Evolutionary conservation across 2,329 filamentous ascomycete species (phyloP), one percentile per base, ranked within the genome.

Genomic region (Neofusicoccum kwambonambiense): DNA sequence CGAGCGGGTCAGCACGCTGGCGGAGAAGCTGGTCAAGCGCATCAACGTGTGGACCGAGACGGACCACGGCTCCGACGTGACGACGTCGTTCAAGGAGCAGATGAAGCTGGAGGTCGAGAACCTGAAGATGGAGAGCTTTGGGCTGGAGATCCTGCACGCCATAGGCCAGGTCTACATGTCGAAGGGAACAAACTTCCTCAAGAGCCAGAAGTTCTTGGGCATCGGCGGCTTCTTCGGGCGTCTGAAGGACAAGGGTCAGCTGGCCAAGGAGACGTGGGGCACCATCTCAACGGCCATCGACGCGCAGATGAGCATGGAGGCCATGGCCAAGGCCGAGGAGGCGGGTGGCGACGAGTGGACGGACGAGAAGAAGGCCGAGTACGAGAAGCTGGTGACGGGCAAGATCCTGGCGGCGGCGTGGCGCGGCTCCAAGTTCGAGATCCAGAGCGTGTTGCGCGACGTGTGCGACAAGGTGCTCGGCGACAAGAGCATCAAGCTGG

Each of bases 71-170:
- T 67, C 79, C 13, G 93, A 96, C 71, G 92, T 97, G 66, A 98
- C 94, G 39, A 82, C 81, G 65, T 91, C 95, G 0, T 99, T 98
- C 82, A 89, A 93, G 76, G 92, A 94, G 76, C 97, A 99, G 86
- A 97, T 91, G 70, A 87, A 89, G 45, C 87, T 98, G 45, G 95
- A 99, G 80, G 92, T 96, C 31, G 95, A 99, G 82, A 96, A 98
- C 75, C 83, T 99, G 71, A 99, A 98, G 84, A 99, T 99, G 92
- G 95, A 99, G 80, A 96, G 91, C 0, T 99, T 99, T 72, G 95
- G 95, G 60, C 84, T 99, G 47, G 95, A 99, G 71, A 98, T 98
- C 70, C 83, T 97, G 56, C 94, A 98, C 77, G 93, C 95, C 51
- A 96, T 99, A 72, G 95, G 95, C 15, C 85, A 90, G 70, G 96